phyloP scores from a whole-genome alignment of 1,284 basidiomycete genomes.

The Heterobasidion irregulare region DNA sequence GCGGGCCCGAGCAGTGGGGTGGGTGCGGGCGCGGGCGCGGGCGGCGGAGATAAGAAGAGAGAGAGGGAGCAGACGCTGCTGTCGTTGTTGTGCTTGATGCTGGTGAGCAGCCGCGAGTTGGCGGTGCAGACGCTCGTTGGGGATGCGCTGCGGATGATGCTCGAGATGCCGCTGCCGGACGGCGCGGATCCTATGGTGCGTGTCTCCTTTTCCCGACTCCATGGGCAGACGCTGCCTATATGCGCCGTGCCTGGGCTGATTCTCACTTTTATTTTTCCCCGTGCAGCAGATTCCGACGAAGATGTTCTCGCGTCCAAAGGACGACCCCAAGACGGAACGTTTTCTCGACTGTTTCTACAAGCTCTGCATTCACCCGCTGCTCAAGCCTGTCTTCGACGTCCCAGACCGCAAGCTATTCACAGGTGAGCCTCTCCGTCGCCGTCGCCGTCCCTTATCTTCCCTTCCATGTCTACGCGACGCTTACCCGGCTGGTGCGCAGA shows the following conservation, averaged over 20 bases:
- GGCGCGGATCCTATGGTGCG: conserved; percentile 15
- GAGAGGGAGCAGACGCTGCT: conserved; percentile 59
- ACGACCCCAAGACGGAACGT: conserved; percentile 79
- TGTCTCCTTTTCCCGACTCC: background rate
- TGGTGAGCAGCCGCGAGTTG: conserved; percentile 75
- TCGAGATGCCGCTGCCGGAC: conserved; percentile 57
- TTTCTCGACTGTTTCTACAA: conserved; percentile 94
- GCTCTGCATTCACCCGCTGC: conserved; percentile 64
- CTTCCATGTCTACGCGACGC: background rate
- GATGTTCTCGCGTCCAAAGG: conserved; percentile 53
- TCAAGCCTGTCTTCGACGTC: conserved; percentile 73
- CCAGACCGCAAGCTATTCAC: conserved; percentile 65
- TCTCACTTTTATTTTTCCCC: background rate
- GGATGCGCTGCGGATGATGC: conserved; percentile 80
- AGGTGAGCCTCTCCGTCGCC: conserved; percentile 31
- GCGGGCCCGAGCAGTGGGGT: conserved; percentile 26
- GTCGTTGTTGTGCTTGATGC: conserved; percentile 66
- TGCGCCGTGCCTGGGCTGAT: background rate
- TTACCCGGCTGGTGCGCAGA: conserved; percentile 26
- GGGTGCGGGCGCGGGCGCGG: background rate
- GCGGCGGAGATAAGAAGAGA: background rate
- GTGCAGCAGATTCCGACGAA: conserved; percentile 20
- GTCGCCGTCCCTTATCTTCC: background rate
- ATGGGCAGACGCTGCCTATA: background rate
- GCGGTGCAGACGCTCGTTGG: conserved; percentile 88